Percentiles rank a stretch among this genome's conserved stretches.
phyloP scores from a whole-genome alignment of 2,329 filamentous ascomycete genomes.

The Penicillium sp. region DNA sequence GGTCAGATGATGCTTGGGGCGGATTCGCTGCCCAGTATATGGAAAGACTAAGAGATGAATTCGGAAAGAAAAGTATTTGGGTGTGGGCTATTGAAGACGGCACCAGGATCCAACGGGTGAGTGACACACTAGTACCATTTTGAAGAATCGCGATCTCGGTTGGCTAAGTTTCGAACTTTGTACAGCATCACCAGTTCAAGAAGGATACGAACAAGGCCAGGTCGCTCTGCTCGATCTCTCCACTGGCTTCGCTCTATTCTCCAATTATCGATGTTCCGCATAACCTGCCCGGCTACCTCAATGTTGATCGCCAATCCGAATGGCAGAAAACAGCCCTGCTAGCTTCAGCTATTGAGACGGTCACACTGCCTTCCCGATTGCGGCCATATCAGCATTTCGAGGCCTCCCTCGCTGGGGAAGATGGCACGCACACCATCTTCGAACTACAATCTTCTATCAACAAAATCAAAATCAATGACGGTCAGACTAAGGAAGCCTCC shows the following conservation, averaged over 20 bases:
- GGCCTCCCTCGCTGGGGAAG: conserved; percentile 50
- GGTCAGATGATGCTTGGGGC: conserved; percentile 75
- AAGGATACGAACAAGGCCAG: conserved; percentile 72
- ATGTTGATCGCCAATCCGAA: conserved; percentile 60
- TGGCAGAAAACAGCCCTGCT: conserved; percentile 83
- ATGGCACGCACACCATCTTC: conserved; percentile 76
- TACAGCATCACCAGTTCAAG: conserved; percentile 57
- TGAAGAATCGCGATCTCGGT: not conserved
- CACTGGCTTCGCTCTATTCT: conserved; percentile 72
- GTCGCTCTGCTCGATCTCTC: conserved; percentile 65
- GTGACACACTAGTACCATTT: conserved; percentile 15
- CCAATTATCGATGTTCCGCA: conserved; percentile 66
- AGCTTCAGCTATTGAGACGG: conserved; percentile 72
- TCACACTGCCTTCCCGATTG: conserved; percentile 69
- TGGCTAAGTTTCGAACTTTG: conserved; percentile 39
- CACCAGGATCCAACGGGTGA: conserved; percentile 54
- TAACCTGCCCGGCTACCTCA: conserved; percentile 56
- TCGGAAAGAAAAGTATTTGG: conserved; percentile 83
- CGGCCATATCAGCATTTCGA: conserved; percentile 39
- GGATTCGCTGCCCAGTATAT: conserved; percentile 72
- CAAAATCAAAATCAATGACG: conserved; percentile 20
- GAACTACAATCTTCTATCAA: conserved; percentile 67
- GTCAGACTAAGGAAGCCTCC: conserved; percentile 1
- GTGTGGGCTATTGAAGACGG: conserved; percentile 77
- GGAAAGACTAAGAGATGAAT: conserved; percentile 81